These are phyloP conservation scores for Calocera viscosa DNA, from an alignment of 768 basidiomycete species.

Conservation along the genomic window DNA sequence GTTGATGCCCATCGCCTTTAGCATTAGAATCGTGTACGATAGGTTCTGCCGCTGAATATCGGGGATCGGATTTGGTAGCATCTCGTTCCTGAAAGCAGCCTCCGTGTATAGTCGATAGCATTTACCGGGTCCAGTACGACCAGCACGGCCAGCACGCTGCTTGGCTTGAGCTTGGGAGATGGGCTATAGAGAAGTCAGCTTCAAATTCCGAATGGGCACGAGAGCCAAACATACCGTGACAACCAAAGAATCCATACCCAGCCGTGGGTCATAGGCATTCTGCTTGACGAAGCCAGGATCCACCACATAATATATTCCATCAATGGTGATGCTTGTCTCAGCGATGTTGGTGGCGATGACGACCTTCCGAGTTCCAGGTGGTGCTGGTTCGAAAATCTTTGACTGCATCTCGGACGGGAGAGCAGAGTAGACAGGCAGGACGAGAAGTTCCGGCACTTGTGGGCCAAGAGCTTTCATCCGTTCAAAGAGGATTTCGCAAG, in stretches of 20 bases:
- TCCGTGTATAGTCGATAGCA: constrained; percentile 97
- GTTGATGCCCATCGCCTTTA: constrained; percentile 99
- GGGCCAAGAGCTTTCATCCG: constrained; percentile 98
- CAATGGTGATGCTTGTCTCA: constrained; percentile 95
- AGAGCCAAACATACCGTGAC: constrained; percentile 47
- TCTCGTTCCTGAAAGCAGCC: constrained; percentile 95
- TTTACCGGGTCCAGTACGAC: constrained; percentile 95
- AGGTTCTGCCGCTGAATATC: constrained; percentile 96
- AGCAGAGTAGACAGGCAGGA: constrained; percentile 95
- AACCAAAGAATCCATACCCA: constrained; percentile 97
- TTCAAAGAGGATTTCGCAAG: constrained; percentile 93
- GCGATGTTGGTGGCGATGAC: constrained; percentile 99
- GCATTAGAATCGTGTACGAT: constrained; percentile 79
- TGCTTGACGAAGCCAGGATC: constrained; percentile 99
- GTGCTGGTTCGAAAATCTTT: constrained; percentile 93
- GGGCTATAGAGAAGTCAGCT: constrained; percentile 33
- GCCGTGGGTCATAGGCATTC: constrained; percentile 91
- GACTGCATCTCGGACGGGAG: constrained; percentile 97
- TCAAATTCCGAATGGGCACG: not conserved
- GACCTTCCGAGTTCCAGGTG: constrained; percentile 95
- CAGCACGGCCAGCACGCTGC: constrained; percentile 90
- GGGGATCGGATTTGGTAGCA: constrained; percentile 93
- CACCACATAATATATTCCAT: constrained; percentile 97
- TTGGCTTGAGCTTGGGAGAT: constrained; percentile 98
- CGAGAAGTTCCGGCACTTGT: constrained; percentile 95